phyloP scores from a whole-genome alignment of 2,329 filamentous ascomycete species.

The Fusarium armeniacum region DNA sequence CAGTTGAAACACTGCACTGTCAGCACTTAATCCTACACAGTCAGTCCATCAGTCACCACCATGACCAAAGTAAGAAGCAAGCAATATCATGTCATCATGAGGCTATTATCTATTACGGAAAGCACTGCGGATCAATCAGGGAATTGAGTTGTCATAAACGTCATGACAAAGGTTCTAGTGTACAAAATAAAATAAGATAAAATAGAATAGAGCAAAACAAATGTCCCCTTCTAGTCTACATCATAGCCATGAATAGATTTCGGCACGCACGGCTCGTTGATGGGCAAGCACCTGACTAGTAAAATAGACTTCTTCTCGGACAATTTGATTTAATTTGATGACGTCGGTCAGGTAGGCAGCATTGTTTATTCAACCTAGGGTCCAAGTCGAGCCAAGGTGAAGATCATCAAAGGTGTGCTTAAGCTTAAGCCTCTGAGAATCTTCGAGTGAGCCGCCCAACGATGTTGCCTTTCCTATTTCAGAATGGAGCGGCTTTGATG shows the following conservation, averaged over 20 bases:
- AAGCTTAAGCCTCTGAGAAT: constrained; percentile 48
- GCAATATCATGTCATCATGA: constrained; percentile 19
- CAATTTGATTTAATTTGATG: constrained; percentile 24
- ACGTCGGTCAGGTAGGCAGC: constrained; percentile 38
- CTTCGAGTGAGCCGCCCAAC: constrained; percentile 28
- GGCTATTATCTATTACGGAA: constrained; percentile 32
- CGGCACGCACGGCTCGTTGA: constrained; percentile 30
- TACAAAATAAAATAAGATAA: too few relatives aligned
- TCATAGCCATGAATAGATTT: constrained; percentile 1
- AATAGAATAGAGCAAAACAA: not conserved
- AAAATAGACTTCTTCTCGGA: constrained; percentile 28
- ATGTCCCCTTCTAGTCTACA: not conserved
- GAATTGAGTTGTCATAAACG: not conserved
- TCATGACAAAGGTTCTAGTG: too few relatives aligned
- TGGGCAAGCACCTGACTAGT: constrained; percentile 14
- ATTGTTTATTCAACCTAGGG: not conserved
- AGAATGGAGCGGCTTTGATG: constrained; percentile 2
- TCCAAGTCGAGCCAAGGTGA: constrained; percentile 30
- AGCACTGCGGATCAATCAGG: constrained; percentile 3
- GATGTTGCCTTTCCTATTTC: constrained; percentile 19
- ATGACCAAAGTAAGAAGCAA: constrained; percentile 6
- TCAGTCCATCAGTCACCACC: constrained; percentile 14
- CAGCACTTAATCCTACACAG: constrained; percentile 47
- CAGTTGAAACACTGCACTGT: constrained; percentile 38
- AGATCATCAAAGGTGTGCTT: constrained; percentile 47